phyloP scores from a whole-genome alignment of 345 rosid genomes.

The Cardamine chenopodiifolia region DNA sequence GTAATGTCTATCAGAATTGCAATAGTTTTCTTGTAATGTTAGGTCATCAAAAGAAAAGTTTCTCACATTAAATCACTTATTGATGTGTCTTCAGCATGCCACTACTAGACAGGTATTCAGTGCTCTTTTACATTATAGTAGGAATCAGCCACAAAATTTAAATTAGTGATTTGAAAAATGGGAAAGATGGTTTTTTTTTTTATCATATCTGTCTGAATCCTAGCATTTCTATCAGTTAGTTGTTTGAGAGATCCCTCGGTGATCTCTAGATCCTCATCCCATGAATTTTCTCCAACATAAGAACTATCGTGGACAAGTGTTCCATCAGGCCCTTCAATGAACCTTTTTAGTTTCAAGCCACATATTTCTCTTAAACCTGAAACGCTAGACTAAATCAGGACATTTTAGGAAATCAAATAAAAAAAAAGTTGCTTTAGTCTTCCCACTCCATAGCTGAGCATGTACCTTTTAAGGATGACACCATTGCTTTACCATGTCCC shows the following conservation, averaged over 20 bases:
- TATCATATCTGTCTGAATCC: constrained; percentile 46
- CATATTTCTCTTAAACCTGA: constrained; percentile 81
- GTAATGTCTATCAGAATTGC: too few species aligned
- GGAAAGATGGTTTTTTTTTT: neutral
- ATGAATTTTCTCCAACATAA: constrained; percentile 93
- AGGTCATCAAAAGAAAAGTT: constrained; percentile 9
- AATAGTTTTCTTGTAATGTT: too few species aligned
- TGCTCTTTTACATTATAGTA: neutral
- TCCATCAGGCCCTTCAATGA: constrained; percentile 76
- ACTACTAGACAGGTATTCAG: neutral
- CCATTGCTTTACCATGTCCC: neutral
- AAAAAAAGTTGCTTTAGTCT: constrained; percentile 3
- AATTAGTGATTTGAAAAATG: neutral
- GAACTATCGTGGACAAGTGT: constrained; percentile 74
- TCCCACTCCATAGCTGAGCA: constrained; percentile 18
- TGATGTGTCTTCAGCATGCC: neutral
- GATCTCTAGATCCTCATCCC: constrained; percentile 72
- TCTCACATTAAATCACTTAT: neutral
- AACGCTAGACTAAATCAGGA: constrained; percentile 32
- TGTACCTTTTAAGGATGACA: neutral
- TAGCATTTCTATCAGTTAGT: constrained; percentile 56
- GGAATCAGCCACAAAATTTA: neutral
- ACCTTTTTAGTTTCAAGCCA: constrained; percentile 90
- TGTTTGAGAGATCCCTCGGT: constrained; percentile 56
- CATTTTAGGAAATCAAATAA: constrained; percentile 28